A percentile compares a stretch with the other conserved stretches of the same genome.
Conservation (phyloP, 305 asterid species). For the Nicotiana rustica region DNA sequence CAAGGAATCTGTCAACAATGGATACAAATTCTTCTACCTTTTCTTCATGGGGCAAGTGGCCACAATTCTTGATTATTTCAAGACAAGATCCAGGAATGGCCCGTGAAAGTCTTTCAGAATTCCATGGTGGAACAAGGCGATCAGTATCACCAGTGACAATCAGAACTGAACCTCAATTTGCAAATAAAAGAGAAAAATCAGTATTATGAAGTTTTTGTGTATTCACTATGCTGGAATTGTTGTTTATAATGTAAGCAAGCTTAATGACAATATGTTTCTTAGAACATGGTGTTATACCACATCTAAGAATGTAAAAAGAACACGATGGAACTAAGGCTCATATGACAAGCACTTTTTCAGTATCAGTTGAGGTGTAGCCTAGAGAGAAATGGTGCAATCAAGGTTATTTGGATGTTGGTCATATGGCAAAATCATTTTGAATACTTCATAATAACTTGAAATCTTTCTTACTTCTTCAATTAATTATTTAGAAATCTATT, state of each 20-base stretch:
- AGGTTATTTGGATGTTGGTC: background rate
- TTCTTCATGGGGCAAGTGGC: constrained; percentile 97
- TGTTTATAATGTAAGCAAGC: constrained; percentile 10
- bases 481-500: background rate
- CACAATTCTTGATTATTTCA: constrained; percentile 81
- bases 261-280: constrained; percentile 13
- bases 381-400: background rate
- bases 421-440: background rate
- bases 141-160: constrained; percentile 89
- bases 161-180: constrained; percentile 62
- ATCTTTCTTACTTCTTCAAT: constrained; percentile 2
- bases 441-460: constrained; percentile 14
- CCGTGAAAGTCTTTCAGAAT: constrained; percentile 75
- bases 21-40: constrained; percentile 80
- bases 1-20: constrained; percentile 71
- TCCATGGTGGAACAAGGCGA: constrained; percentile 93
- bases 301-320: background rate
- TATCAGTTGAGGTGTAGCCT: background rate
- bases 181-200: constrained; percentile 35
- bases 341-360: background rate
- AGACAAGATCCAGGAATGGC: constrained; percentile 81
- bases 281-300: background rate
- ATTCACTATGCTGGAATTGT: constrained; percentile 2
- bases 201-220: constrained; percentile 25
- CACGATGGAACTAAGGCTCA: background rate